A percentile compares a stretch with the other conserved stretches of the same genome.
Evolutionary conservation across 2,329 filamentous ascomycete species (phyloP).

Genomic region (Arthrobotrys sinensis): DNA sequence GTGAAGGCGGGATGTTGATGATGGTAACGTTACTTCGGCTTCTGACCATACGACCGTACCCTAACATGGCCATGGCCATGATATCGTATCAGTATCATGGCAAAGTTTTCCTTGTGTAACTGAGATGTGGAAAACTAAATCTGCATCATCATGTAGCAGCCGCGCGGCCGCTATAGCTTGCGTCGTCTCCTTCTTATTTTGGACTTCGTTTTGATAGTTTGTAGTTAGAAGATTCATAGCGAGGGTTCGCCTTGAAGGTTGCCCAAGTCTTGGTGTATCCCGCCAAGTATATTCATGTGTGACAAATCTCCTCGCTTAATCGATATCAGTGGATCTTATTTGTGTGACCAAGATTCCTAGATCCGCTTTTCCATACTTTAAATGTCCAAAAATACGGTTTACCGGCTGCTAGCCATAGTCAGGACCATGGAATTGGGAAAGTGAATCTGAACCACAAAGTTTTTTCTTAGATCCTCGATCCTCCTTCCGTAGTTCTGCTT

Average conservation of each 20-base stretch:
- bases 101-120: too few species aligned
- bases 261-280: constrained; percentile 23
- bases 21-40: too few species aligned
- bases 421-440: constrained; percentile 16
- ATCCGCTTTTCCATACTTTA: neutral
- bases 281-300: constrained; percentile 23
- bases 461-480: neutral
- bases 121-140: neutral
- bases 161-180: neutral
- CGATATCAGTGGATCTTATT: constrained; percentile 31
- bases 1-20: too few species aligned
- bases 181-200: neutral
- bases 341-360: constrained; percentile 12
- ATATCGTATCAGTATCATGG: too few species aligned
- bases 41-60: too few species aligned
- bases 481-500: neutral
- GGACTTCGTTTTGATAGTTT: neutral
- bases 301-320: constrained; percentile 30
- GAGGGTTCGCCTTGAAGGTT: constrained; percentile 15
- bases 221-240: neutral
- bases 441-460: constrained; percentile 17
- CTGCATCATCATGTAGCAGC: neutral
- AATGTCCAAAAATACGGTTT: neutral
- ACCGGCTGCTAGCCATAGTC: constrained; percentile 7
- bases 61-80: neutral